Evolutionary conservation across 2,329 filamentous ascomycete genomes (phyloP).

Genomic region (Leptographium procerum): DNA sequence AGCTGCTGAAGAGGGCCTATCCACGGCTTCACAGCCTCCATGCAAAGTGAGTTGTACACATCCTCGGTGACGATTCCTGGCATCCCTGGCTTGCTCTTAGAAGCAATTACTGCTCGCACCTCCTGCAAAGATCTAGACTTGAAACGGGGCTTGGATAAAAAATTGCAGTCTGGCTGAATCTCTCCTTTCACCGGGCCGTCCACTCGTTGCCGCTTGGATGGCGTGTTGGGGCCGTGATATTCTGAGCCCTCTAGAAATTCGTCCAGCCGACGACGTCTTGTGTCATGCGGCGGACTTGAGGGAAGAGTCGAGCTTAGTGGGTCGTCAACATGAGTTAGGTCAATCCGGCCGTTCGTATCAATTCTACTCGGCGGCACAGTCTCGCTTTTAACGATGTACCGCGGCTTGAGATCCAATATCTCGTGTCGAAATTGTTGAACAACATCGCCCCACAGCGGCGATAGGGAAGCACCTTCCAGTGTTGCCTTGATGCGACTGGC

Average conservation of each 20-base stretch:
- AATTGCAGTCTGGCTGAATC: slow-evolving; percentile 4
- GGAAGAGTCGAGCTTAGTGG: neutral
- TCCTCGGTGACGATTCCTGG: slow-evolving; percentile 47
- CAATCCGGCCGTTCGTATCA: slow-evolving; percentile 22
- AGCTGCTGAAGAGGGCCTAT: slow-evolving; percentile 37
- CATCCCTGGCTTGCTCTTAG: slow-evolving; percentile 44
- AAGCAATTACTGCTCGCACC: slow-evolving; percentile 42
- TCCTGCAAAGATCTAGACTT: slow-evolving; percentile 28
- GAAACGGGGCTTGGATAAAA: neutral
- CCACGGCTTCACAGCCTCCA: slow-evolving; percentile 49
- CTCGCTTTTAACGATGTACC: slow-evolving; percentile 26
- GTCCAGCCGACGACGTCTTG: slow-evolving; percentile 5
- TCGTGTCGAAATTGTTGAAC: slow-evolving; percentile 39
- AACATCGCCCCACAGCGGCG: slow-evolving; percentile 31
- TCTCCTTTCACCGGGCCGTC: slow-evolving; percentile 16
- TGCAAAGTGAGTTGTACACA: slow-evolving; percentile 47
- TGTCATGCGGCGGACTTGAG: neutral
- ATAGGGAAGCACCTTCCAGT: slow-evolving; percentile 35
- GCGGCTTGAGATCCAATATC: slow-evolving; percentile 34
- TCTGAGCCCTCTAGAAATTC: slow-evolving; percentile 10
- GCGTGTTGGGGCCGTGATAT: neutral
- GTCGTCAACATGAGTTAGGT: slow-evolving; percentile 24
- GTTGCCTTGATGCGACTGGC: slow-evolving; percentile 39
- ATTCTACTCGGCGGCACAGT: neutral
- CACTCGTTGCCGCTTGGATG: slow-evolving; percentile 9